phyloP scores from a whole-genome alignment of 208 protist species.

The Leptomonas pyrrhocoris region DNA sequence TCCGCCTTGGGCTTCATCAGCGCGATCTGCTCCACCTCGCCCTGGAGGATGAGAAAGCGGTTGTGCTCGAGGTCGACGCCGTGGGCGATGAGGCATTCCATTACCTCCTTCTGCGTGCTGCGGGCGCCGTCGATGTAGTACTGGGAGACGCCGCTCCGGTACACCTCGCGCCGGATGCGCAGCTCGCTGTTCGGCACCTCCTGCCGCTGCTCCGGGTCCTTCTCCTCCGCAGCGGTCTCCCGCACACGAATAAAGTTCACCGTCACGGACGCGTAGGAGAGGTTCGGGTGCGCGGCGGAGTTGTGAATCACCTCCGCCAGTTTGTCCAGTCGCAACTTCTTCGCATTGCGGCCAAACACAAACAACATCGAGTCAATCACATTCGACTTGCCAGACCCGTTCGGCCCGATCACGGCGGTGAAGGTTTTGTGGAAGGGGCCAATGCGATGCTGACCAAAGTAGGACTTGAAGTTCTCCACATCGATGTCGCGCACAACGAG shows the following conservation, averaged over 20 bases:
- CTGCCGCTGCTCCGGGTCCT: constrained; percentile 74
- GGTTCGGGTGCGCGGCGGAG: constrained; percentile 93
- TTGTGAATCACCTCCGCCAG: constrained; percentile 99
- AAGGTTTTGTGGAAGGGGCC: constrained; percentile 99
- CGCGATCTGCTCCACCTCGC: constrained; percentile 99
- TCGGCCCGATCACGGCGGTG: constrained; percentile 99
- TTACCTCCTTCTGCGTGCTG: constrained; percentile 80
- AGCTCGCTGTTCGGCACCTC: constrained; percentile 92
- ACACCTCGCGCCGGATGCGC: constrained; percentile 93
- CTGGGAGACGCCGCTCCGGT: constrained; percentile 92
- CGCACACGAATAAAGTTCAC: constrained; percentile 97
- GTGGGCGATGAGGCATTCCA: constrained; percentile 90
- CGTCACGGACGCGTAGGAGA: constrained; percentile 94
- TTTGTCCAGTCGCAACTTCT: constrained; percentile 97
- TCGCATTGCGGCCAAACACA: constrained; percentile 99
- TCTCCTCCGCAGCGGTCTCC: constrained; percentile 75
- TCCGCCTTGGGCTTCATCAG: constrained; percentile 99
- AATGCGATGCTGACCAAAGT: constrained; percentile 97
- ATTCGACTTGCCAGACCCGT: constrained; percentile 99
- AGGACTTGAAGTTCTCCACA: constrained; percentile 99
- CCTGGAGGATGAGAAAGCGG: constrained; percentile 99
- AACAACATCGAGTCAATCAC: constrained; percentile 99
- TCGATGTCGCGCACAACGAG: constrained; percentile 98
- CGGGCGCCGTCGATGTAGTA: constrained; percentile 94
- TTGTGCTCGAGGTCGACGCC: constrained; percentile 99